Evolutionary conservation across 768 basidiomycete species (phyloP), one percentile per base, ranked within the genome.

Genomic region (Baorangia bicolor): DNA sequence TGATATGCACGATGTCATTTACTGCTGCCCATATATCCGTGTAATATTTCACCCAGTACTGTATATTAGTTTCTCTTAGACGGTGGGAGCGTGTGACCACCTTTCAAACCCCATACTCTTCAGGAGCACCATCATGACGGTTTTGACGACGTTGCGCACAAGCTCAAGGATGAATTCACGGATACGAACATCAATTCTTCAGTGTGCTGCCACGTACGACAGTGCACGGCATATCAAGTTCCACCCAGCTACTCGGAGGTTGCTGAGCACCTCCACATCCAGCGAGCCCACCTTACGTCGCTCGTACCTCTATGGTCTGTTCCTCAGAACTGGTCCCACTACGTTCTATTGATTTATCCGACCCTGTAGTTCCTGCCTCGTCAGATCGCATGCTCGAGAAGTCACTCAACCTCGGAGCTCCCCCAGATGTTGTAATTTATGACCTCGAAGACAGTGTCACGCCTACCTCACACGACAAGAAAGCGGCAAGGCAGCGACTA

Each of bases 361-460:
- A 21, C 30, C 23, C 18, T 18, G 16, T 14, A 85, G 94, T 96
- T 4, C 94, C 94, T 3, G 79, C 86, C 6, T 88, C 92, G 2
- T 88, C 86, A 13, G 83, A 88, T 34, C 80, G 83, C 39, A 92
- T 93, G 88, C 82, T 96, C 33, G 75, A 85, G 60, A 95, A 94
- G 67, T 90, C 90, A 0, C 76, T 90, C 42, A 69, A 64, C 11
- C 40, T 69, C 31, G 64, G 55, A 23, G 75, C 78, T 14, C 67
- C 73, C 2, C 85, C 92, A 2, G 94, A 96, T 57, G 78, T 87
- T 40, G 76, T 94, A 34, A 87, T 93, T 25, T 94, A 93, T 64
- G 94, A 96, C 74, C 77, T 96, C 13, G 94, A 95, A 69, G 94
- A 96, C 69, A 89, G 89, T 57, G 84, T 95, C 0, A 75, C 91